These are phyloP conservation scores for Lecanoromycetidae sp. DNA, from an alignment of 2,329 filamentous ascomycete genomes.

Conservation along the genomic window DNA sequence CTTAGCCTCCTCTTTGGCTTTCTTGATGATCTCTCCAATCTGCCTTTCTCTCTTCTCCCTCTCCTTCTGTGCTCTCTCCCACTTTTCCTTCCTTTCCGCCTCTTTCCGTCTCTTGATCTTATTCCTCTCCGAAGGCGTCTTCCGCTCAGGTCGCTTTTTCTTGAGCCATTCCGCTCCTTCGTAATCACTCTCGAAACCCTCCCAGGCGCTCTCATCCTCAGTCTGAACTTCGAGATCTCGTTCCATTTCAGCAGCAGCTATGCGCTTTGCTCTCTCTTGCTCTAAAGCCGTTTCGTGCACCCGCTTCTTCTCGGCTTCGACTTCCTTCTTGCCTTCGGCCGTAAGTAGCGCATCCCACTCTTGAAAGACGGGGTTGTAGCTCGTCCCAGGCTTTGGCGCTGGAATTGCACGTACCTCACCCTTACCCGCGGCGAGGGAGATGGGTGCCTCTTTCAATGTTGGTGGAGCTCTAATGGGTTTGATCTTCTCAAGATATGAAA, in stretches of 20 bases:
- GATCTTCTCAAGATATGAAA: constrained; percentile 55
- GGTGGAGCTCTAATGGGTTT: constrained; percentile 58
- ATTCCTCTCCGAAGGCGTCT: constrained; percentile 78
- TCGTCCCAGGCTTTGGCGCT: constrained; percentile 69
- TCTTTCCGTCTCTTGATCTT: constrained; percentile 80
- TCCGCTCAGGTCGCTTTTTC: constrained; percentile 67
- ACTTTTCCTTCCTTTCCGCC: constrained; percentile 62
- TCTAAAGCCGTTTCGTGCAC: constrained; percentile 56
- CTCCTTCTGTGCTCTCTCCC: constrained; percentile 62
- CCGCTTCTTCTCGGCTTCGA: constrained; percentile 67
- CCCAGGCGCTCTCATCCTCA: constrained; percentile 87
- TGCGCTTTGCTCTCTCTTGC: constrained; percentile 53
- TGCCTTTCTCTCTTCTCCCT: constrained; percentile 59
- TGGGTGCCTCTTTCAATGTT: constrained; percentile 62
- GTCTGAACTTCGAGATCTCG: constrained; percentile 62
- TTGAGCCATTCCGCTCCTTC: constrained; percentile 57
- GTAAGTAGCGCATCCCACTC: constrained; percentile 72
- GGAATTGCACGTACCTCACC: constrained; percentile 67
- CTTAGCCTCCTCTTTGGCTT: constrained; percentile 48
- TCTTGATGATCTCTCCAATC: constrained; percentile 58
- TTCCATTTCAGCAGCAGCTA: constrained; percentile 61
- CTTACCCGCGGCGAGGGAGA: constrained; percentile 71
- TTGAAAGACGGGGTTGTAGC: constrained; percentile 81
- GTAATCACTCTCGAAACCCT: constrained; percentile 70
- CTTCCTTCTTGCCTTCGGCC: constrained; percentile 63